Evolutionary conservation across 345 rosid genomes (phyloP), one percentile per base, ranked within the genome.

Genomic region (Theobroma cacao): DNA sequence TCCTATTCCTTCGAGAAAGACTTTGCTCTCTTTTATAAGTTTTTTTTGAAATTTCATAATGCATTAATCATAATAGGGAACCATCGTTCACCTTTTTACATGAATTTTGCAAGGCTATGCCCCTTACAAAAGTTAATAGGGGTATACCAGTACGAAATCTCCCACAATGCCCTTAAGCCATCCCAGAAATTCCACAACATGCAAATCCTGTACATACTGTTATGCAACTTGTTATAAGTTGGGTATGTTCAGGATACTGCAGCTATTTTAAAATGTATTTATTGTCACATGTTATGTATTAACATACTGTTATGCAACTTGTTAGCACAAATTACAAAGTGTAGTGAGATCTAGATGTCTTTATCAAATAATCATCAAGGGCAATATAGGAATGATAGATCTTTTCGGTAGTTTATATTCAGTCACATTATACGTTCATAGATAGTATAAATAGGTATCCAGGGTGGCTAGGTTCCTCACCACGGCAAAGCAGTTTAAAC

Each of bases 401-500:
- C 50, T 76, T 15, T 36, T 69, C 11, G 18, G 33, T 52, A 52
- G n/a, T 22, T 63, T 56, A 69, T 61, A 76, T 80, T 80, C 71
- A 45, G 33, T 28, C 74, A 31, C 67, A 34, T 20, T 18, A 34
- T 71, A 64, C 33, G 33, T 72, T 24, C 28, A 59, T 34, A n/a
- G 71, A 47, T 26, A 52, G 26, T 84, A 83, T 86, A 86, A 81
- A 83, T 81, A 86, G 24, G 53, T 45, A 47, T 63, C 75, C 52
- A 68, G 61, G 69, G 72, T 26, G n/a, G 36, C 22, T 18, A 72
- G 40, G 65, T 7, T 53, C 75, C 75, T 75, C 70, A 72, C 41
- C 76, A 76, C 17, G 26, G 41, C 77, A 72, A 81, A 65, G 22
- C 81, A 18, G 56, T 67, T 9, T 30, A 50, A 71, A 20, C 28